phyloP scores from a whole-genome alignment of 768 basidiomycete species.

The Rhodocollybia butyracea region DNA sequence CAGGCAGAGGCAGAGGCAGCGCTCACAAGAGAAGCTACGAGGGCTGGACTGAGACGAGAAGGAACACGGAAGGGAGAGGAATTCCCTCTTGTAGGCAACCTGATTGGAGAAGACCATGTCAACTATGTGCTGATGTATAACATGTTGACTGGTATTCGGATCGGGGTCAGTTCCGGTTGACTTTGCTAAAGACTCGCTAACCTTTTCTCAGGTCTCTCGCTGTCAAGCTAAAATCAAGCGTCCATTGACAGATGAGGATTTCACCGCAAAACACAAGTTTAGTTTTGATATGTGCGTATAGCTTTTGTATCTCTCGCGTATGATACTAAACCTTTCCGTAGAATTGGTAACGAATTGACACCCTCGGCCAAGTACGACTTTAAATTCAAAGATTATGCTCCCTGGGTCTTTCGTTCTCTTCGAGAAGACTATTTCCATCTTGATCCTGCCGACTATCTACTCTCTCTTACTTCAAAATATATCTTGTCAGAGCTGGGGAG shows the following conservation, averaged over 20 bases:
- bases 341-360: constrained; percentile 95
- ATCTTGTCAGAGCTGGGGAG: constrained; percentile 97
- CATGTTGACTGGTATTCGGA: constrained; percentile 98
- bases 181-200: background rate
- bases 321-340: constrained; percentile 22
- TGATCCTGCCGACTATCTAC: constrained; percentile 95
- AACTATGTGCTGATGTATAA: constrained; percentile 99
- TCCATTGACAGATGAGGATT: constrained; percentile 82
- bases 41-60: constrained; percentile 14
- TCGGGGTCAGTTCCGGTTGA: constrained; percentile 59
- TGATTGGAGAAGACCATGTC: constrained; percentile 97
- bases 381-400: constrained; percentile 99
- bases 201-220: constrained; percentile 70
- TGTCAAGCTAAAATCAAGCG: constrained; percentile 95
- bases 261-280: constrained; percentile 85
- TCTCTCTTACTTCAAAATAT: constrained; percentile 95
- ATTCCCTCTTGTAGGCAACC: constrained; percentile 81
- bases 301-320: background rate
- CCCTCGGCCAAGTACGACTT: constrained; percentile 98
- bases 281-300: constrained; percentile 91
- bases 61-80: constrained; percentile 35
- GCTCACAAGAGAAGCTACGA: constrained; percentile 33
- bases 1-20: constrained; percentile 62
- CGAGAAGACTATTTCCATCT: constrained; percentile 93
- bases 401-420: constrained; percentile 94